Conservation (phyloP, 345 rosid genomes). For the Streptanthus diversifolius region DNA sequence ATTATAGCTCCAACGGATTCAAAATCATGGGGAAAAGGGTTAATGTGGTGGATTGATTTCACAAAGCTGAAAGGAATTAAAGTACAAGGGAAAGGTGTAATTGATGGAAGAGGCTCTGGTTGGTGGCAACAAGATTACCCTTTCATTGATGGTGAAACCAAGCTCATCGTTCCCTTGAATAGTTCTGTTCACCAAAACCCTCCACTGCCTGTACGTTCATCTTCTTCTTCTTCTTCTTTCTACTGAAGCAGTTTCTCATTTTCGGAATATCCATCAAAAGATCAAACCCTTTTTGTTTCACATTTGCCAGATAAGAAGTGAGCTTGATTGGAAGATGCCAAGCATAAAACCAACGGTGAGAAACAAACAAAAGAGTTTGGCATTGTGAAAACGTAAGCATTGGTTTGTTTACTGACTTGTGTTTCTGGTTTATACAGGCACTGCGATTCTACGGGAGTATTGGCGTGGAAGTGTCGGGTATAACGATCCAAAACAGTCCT, state of each 20-base stretch:
- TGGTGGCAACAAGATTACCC: constrained; percentile 89
- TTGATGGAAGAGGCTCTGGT: constrained; percentile 92
- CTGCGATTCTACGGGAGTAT: constrained; percentile 87
- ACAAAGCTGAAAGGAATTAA: constrained; percentile 79
- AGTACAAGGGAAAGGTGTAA: constrained; percentile 72
- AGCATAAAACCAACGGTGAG: constrained; percentile 84
- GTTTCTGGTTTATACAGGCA: constrained; percentile 59
- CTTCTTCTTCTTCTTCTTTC: not conserved
- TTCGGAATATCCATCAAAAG: not conserved
- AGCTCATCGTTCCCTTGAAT: constrained; percentile 61
- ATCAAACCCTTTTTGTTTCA: constrained; percentile 22
- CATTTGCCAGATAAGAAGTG: constrained; percentile 54
- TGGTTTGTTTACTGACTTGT: constrained; percentile 5
- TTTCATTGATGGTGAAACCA: constrained; percentile 49
- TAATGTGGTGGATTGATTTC: constrained; percentile 83
- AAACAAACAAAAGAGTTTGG: not conserved
- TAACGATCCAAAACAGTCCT: constrained; percentile 91
- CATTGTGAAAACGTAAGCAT: not conserved
- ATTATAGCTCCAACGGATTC: constrained; percentile 71
- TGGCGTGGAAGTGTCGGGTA: constrained; percentile 78
- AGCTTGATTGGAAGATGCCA: constrained; percentile 67
- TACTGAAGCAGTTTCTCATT: not conserved
- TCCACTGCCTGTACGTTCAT: constrained; percentile 61
- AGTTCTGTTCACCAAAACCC: constrained; percentile 45
- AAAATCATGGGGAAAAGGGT: constrained; percentile 68